Conservation (phyloP, 2,329 filamentous ascomycete species). For the Dactylellina drechsleri region DNA sequence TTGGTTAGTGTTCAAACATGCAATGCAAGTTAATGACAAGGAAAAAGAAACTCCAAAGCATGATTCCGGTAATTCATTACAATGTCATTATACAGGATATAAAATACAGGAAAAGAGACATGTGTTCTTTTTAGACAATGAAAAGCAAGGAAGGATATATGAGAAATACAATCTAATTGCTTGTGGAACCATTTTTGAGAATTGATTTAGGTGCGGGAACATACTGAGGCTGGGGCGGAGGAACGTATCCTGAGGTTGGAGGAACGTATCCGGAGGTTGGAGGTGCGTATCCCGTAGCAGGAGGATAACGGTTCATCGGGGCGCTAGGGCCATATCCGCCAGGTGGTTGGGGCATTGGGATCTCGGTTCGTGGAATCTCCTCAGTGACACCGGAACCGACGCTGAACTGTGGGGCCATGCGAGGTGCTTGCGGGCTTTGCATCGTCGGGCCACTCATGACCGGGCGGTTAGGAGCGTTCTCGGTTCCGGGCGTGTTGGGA, state of each 20-base stretch:
- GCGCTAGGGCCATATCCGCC: constrained; percentile 46
- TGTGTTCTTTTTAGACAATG: not conserved
- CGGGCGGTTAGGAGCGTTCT: constrained; percentile 41
- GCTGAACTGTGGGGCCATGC: constrained; percentile 51
- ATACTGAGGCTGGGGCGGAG: constrained; percentile 53
- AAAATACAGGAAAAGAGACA: constrained; percentile 19
- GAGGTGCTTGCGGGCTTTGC: constrained; percentile 33
- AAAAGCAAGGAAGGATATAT: not conserved
- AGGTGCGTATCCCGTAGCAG: constrained; percentile 47
- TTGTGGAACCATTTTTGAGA: constrained; percentile 51
- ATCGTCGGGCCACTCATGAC: constrained; percentile 9
- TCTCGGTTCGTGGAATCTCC: constrained; percentile 48
- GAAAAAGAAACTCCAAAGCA: not conserved
- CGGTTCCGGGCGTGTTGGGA: constrained; percentile 45
- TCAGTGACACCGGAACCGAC: constrained; percentile 46
- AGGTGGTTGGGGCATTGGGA: constrained; percentile 52
- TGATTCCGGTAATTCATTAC: constrained; percentile 2
- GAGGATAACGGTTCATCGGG: constrained; percentile 43
- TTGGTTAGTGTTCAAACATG: constrained; percentile 33
- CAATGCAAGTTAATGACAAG: constrained; percentile 13
- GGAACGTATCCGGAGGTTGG: constrained; percentile 38
- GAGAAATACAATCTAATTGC: constrained; percentile 41
- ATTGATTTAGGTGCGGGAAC: constrained; percentile 54
- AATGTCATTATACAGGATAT: constrained; percentile 17
- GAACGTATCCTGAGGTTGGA: constrained; percentile 38